Conservation (phyloP, 805 yeast species). For the Ogataea minuta region DNA sequence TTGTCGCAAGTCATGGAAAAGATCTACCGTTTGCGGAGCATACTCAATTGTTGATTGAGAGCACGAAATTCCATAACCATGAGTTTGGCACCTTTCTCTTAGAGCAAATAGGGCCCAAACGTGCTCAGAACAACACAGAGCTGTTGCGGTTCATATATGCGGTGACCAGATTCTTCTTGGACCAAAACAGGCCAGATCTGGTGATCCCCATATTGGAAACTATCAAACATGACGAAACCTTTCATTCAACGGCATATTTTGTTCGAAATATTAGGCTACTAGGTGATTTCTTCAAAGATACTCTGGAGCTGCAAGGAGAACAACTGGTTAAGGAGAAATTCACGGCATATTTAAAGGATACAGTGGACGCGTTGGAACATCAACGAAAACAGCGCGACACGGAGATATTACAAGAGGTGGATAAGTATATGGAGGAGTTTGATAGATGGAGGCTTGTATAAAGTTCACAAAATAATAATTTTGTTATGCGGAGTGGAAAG, state of each 20-base stretch:
- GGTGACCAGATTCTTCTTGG: constrained; percentile 14
- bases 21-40: constrained; percentile 5
- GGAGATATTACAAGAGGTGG: constrained; percentile 1
- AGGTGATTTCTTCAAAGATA: not conserved
- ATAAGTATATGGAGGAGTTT: constrained; percentile 1
- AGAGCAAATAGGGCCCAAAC: constrained; percentile 7
- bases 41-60: constrained; percentile 10
- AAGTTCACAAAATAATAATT: constrained; percentile 16
- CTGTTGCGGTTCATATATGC: constrained; percentile 14
- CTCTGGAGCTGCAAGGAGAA: not conserved
- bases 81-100: constrained; percentile 15
- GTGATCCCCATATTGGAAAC: constrained; percentile 17
- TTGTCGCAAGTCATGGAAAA: constrained; percentile 1
- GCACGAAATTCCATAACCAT: constrained; percentile 10
- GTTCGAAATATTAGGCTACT: constrained; percentile 3
- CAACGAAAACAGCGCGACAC: not conserved
- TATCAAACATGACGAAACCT: constrained; percentile 14
- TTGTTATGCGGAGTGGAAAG: not conserved
- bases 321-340: not conserved
- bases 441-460: constrained; percentile 12
- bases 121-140: constrained; percentile 16
- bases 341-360: not conserved
- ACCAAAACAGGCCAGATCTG: constrained; percentile 14
- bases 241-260: constrained; percentile 14
- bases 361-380: not conserved